A percentile compares a stretch with the other conserved stretches of the same genome.
Conservation (phyloP, 225 moss, liverwort and hornwort genomes). For the Antitrichia curtipendula region DNA sequence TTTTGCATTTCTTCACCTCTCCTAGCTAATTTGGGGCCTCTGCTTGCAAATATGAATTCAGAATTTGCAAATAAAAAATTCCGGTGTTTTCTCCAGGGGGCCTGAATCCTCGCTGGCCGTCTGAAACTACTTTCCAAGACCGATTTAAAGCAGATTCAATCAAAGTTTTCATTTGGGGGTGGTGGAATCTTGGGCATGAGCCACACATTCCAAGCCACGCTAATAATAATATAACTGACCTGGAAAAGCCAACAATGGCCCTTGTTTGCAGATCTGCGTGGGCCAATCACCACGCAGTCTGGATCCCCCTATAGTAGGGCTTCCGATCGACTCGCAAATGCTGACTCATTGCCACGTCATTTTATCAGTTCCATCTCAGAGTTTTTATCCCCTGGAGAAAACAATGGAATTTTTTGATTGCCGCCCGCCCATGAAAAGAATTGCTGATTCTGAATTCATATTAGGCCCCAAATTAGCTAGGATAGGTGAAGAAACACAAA, state of each 20-base stretch:
- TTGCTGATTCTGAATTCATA: too few relatives aligned
- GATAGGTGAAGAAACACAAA: too few relatives aligned
- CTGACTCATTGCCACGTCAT: neutral
- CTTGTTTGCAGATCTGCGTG: neutral
- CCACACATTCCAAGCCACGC: neutral
- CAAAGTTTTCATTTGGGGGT: neutral
- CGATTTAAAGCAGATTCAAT: neutral
- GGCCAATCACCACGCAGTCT: neutral
- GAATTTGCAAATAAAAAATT: too few relatives aligned
- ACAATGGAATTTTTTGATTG: too few relatives aligned
- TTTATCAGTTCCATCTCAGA: neutral
- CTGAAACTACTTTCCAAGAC: neutral
- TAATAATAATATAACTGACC: neutral
- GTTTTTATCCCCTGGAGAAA: too few relatives aligned
- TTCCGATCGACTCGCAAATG: neutral
- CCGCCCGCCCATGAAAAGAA: too few relatives aligned
- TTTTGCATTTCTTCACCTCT: too few relatives aligned
- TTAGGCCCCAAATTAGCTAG: too few relatives aligned
- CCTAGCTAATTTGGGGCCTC: too few relatives aligned
- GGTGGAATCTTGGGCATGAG: neutral
- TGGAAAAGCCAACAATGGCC: neutral
- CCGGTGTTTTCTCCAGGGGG: too few relatives aligned
- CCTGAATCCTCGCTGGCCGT: too few relatives aligned
- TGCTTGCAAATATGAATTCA: too few relatives aligned
- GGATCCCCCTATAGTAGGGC: neutral